Conservation (phyloP, 805 yeast genomes). For the Kodamaea neixiangensis region DNA sequence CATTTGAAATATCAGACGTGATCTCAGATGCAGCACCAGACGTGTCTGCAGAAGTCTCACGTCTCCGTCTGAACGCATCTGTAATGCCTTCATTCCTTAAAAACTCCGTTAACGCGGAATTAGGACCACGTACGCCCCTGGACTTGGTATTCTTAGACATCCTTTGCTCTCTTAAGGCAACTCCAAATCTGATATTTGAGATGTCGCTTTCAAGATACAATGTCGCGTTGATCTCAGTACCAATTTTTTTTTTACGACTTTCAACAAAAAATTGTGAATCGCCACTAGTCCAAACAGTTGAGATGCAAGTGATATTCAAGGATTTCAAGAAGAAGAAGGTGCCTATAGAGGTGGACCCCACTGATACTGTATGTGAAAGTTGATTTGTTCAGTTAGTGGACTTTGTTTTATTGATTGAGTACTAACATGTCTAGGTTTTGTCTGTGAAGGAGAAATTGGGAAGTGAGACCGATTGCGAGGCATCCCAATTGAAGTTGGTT, state of each 20-base stretch:
- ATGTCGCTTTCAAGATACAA: no score
- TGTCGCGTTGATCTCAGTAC: not conserved
- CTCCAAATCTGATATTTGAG: no score
- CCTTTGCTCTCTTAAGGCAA: not conserved
- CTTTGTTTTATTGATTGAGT: not conserved
- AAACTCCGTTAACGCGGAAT: conserved; percentile 89
- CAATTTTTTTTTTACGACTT: not conserved
- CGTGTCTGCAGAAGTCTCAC: conserved; percentile 1
- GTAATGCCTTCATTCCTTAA: conserved; percentile 89
- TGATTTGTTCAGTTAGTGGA: not conserved
- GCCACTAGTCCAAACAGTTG: conserved; percentile 1
- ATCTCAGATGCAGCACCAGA: conserved; percentile 29
- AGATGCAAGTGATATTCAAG: conserved; percentile 80
- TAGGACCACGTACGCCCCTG: conserved; percentile 55
- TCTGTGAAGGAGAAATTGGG: conserved; percentile 78
- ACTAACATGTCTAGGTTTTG: conserved; percentile 41
- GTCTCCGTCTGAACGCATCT: conserved; percentile 60
- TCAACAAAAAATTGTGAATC: conserved; percentile 4
- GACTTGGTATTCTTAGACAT: conserved; percentile 3
- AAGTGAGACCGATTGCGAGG: conserved; percentile 63
- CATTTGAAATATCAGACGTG: conserved; percentile 20
- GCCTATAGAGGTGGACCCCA: conserved; percentile 70
- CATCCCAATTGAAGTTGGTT: conserved; percentile 79
- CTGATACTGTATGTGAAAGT: conserved; percentile 18
- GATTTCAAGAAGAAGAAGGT: conserved; percentile 92